Evolutionary conservation across 2,329 filamentous ascomycete genomes (phyloP), one percentile per base, ranked within the genome.

Genomic region (Lithohypha guttulata): DNA sequence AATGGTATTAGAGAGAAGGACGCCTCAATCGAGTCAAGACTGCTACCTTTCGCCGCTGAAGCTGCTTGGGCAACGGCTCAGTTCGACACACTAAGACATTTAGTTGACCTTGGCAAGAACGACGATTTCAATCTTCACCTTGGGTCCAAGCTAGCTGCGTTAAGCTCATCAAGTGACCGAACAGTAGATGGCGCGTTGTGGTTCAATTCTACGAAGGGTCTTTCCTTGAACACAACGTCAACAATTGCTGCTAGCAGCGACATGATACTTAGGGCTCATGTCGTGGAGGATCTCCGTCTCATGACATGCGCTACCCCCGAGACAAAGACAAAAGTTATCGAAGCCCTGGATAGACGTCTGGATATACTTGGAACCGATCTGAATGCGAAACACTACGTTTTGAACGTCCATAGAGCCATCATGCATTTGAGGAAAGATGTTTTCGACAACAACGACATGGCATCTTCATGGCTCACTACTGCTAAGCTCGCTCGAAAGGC

Each of bases 301-400:
- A 85, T 95, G 56, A 72, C 82, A 30, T 79, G 95, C 48, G 73
- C 76, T 39, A 64, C 65, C 29, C 58, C 61, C 15, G 50, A 59
- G 7, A 63, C 68, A 31, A 60, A 63, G 6, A 60, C 56, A 14
- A 31, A 42, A n/a, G 43, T 65, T 17, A 57, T 81, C 5, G 65
- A 70, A 35, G 69, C 70, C 15, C 58, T 95, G 4, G 71, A 81
- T 44, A 76, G 81, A 31, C 78, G 91, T n/a, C 65, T 98, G n/a
- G 83, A 87, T 49, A 72, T 93, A 1, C 67, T 98, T 2, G 91
- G 93, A 1, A 84, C 86, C 1, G 94, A 91, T 53, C 79, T 87
- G 25, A 76, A 79, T 37, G 87, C 98, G 56, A 98, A 98, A 58
- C 89, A 95, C 56, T 96, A 93, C 55, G 63, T 98, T 7, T 68